Percentiles rank a stretch among this genome's conserved stretches.
phyloP scores from a whole-genome alignment of 306 rosid genomes.

The Purshia tridentata region DNA sequence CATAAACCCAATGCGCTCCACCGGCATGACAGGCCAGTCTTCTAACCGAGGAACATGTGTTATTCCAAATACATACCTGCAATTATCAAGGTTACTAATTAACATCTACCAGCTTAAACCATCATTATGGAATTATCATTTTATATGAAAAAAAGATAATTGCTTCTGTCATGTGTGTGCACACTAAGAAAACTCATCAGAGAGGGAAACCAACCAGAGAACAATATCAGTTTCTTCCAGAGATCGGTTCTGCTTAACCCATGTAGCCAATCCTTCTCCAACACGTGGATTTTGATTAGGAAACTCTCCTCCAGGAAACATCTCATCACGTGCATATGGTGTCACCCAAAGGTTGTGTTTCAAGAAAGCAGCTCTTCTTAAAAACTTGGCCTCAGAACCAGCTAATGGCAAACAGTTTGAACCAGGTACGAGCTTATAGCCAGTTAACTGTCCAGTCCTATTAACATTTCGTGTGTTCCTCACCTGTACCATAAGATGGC shows the following conservation, averaged over 20 bases:
- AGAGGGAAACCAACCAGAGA: conserved; percentile 52
- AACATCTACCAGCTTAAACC: not conserved
- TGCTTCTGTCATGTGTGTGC: too few species aligned
- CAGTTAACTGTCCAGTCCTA: conserved; percentile 79
- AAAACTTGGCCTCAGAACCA: conserved; percentile 75
- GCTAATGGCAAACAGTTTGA: conserved; percentile 75
- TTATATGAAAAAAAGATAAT: too few species aligned
- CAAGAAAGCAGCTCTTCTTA: conserved; percentile 83
- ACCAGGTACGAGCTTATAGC: conserved; percentile 83
- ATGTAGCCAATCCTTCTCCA: conserved; percentile 74
- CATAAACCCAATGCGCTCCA: conserved; percentile 75
- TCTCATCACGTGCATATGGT: conserved; percentile 51
- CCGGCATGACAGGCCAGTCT: conserved; percentile 98
- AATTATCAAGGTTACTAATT: conserved; percentile 17
- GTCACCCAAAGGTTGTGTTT: conserved; percentile 92
- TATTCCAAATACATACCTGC: conserved; percentile 84
- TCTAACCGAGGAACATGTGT: conserved; percentile 78
- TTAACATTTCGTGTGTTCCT: conserved; percentile 70
- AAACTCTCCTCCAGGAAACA: conserved; percentile 87
- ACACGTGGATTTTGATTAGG: conserved; percentile 87
- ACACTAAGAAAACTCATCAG: not conserved
- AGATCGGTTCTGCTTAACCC: conserved; percentile 70
- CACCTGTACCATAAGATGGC: conserved; percentile 44
- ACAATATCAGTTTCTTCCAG: conserved; percentile 72
- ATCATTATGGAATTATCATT: not conserved